Base-by-base conservation (phyloP, 805 yeast species). In the Blastobotrys parvus region DNA sequence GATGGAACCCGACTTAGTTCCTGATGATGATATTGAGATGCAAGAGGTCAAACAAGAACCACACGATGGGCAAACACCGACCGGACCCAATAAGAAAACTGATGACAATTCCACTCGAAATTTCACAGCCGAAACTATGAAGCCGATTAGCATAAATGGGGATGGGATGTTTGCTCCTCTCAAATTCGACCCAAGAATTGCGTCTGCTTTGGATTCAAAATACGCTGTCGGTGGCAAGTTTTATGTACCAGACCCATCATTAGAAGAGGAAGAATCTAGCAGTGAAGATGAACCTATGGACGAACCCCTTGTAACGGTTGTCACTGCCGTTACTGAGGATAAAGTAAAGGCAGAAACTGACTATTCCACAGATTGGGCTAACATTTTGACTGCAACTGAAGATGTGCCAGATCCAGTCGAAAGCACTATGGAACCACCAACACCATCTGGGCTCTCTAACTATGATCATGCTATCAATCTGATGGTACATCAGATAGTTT, bases 161-260 rank as follows among this genome's bases (percentile, higher is more conserved):
- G 35, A 32, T 5, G 84, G 95, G 35, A 77, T 81, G 0, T 89
- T 87, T 61, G 84, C 95, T 0, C 94, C 95, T 0, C 67, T 88
- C 34, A 71, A 74, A 34, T 89, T 88, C 63, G 82, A 85, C 53
- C 95, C 95, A 0, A 72, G 81, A 16, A 82, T 86, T 43, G 79
- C 78, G 44, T 73, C 75, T 38, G 78, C 75, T 45, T 79, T 90
- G 32, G 97, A 90, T 57, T 78, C 83, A 44, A 90, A 90, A 56
- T 90, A 90, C 55, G 80, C 81, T 10, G 72, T 73, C 49, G 98
- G 98, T 4, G 98, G 98, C 1, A 83, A 89, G 56, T 90, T 84
- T 57, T 88, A 79, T 57, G 85, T 83, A 11, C 50, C 60, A 6
- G 44, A 51, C 38, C 45, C 56, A 11, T 41, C 49, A n/a, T 45